Base-by-base conservation (phyloP, 108 stramenopile genomes). In the Skeletonema menzelii region DNA sequence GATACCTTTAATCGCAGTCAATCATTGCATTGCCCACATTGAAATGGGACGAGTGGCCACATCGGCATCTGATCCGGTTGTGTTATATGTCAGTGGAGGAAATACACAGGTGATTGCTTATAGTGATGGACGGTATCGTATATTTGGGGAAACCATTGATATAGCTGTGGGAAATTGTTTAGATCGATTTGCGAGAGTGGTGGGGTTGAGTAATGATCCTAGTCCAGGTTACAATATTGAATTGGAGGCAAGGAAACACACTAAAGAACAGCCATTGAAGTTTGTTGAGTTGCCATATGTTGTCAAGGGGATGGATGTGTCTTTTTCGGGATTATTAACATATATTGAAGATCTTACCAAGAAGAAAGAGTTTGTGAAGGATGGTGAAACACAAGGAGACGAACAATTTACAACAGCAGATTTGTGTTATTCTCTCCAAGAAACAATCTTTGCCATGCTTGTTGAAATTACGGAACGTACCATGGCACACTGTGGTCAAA, bases 81-180 rank as follows among this genome's bases (percentile, higher is more conserved):
- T 98, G 1, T 70, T 99, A 55, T 99, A 99, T 63, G 99, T 99
- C 4, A 90, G 87, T 65, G 99, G 99, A 6, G 99, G 99, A 0
- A 99, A 99, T 79, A 98, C 99, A 13, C 98, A 98, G 83, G 97
- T 99, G 19, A 95, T 99, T 59, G 96, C 97, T 7, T 99, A 97
- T 73, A 86, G 86, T 10, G 78, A 89, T 78, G 83, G 87, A 38
- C 83, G 98, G 19, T 99, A 99, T 77, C 83, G 97, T 14, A 99
- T 99, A 13, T 98, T 99, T 83, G 99, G 99, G 11, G 99, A 99
- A 85, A 99, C 99, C 24, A 99, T 99, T 80, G 99, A 99, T 80
- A 98, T 99, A 75, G 98, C 99, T 28, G 92, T 99, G 27, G 99
- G 99, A 2, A 99, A 99, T 76, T 98, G 98, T 76, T 83, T 99